phyloP scores from a whole-genome alignment of 2,329 filamentous ascomycete species.

The Penicillium sp. region DNA sequence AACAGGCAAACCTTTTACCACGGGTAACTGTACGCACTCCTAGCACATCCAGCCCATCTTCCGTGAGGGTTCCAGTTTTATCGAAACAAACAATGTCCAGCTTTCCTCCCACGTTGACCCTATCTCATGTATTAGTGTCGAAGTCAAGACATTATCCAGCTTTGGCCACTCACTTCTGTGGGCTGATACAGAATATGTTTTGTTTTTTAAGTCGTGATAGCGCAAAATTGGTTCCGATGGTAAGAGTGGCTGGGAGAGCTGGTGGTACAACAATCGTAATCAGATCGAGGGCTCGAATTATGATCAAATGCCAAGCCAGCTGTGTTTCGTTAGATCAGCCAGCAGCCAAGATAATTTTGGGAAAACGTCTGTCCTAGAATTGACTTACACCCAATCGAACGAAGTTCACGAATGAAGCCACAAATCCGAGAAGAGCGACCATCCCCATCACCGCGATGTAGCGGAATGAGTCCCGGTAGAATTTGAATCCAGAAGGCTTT shows the following conservation, averaged over 20 bases:
- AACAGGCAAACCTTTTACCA: conserved; percentile 43
- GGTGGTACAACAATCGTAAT: conserved; percentile 98
- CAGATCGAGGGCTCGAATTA: conserved; percentile 86
- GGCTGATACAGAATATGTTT: conserved; percentile 95
- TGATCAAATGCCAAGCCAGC: conserved; percentile 83
- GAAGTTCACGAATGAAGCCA: conserved; percentile 91
- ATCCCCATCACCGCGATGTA: conserved; percentile 96
- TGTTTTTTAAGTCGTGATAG: conserved; percentile 80
- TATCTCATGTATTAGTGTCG: conserved; percentile 18
- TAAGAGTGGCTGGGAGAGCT: conserved; percentile 88
- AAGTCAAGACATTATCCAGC: background rate
- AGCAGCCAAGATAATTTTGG: conserved; percentile 9
- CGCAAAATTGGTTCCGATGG: conserved; percentile 95
- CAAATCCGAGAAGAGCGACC: conserved; percentile 81
- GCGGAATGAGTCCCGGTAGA: conserved; percentile 94
- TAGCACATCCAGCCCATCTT: conserved; percentile 91
- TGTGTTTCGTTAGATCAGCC: conserved; percentile 31
- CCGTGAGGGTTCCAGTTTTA: conserved; percentile 96
- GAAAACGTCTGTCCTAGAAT: background rate
- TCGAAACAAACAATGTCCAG: conserved; percentile 96
- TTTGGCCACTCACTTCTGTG: conserved; percentile 57
- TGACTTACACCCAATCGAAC: conserved; percentile 64
- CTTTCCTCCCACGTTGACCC: conserved; percentile 95
- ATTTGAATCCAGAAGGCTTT: conserved; percentile 97
- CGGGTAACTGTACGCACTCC: conserved; percentile 76